A percentile compares a stretch with the other conserved stretches of the same genome.
Conservation (phyloP, 495 filamentous ascomycete species). For the Xylaria grammica region DNA sequence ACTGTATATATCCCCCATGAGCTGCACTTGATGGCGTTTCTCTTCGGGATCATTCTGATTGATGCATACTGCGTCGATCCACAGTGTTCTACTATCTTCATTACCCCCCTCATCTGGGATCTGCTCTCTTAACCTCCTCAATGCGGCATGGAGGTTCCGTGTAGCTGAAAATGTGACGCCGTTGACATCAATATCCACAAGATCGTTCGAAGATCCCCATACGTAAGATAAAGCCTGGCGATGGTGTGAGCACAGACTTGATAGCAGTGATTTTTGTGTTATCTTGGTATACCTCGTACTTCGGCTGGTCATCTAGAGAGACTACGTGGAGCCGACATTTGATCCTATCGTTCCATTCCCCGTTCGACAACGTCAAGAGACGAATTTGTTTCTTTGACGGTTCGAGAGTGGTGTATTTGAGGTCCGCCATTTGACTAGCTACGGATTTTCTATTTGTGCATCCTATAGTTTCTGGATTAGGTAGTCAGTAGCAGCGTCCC, state of each 20-base stretch:
- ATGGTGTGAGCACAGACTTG: not conserved
- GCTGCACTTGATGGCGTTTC: conserved; percentile 20
- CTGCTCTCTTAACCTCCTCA: conserved; percentile 6
- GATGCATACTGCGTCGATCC: conserved; percentile 29
- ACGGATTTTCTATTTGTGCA: too few relatives aligned
- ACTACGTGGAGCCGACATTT: not conserved
- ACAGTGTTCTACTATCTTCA: conserved; percentile 24
- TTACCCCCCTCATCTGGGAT: not conserved
- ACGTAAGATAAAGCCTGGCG: conserved; percentile 16
- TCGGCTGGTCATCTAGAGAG: not conserved
- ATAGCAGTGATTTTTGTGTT: not conserved
- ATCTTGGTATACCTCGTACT: not conserved
- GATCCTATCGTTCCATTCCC: conserved; percentile 2
- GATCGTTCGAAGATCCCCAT: conserved; percentile 9
- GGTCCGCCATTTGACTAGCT: too few relatives aligned
- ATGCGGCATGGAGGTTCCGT: conserved; percentile 1
- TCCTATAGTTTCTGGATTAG: not conserved
- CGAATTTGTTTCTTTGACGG: conserved; percentile 1
- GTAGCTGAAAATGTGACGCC: not conserved
- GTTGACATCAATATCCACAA: conserved; percentile 12
- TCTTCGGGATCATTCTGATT: conserved; percentile 23
- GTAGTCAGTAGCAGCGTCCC: not conserved
- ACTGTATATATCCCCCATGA: conserved; percentile 26
- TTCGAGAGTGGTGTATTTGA: not conserved
- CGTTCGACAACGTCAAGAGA: not conserved